A percentile compares a stretch with the other conserved stretches of the same genome.
phyloP scores from a whole-genome alignment of 2,329 filamentous ascomycete species.

The Arthrobotrys sinensis region DNA sequence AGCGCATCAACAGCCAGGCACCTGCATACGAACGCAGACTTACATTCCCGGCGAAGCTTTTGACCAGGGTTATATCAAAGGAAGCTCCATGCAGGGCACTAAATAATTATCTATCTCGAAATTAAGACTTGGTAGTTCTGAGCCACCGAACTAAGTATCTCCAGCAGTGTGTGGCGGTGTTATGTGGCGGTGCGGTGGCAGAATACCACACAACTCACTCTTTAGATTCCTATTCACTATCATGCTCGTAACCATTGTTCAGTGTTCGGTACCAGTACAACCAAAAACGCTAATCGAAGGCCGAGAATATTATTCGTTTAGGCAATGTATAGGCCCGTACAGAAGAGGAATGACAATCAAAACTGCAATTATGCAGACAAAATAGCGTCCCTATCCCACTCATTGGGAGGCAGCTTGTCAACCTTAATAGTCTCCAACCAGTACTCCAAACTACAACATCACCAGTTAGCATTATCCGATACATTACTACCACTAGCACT shows the following conservation, averaged over 20 bases:
- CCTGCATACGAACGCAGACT: conserved; percentile 34
- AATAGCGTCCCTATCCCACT: not conserved
- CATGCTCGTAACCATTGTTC: too few species aligned
- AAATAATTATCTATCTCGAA: not conserved
- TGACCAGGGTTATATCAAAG: conserved; percentile 23
- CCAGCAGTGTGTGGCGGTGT: not conserved
- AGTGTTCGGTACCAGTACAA: too few species aligned
- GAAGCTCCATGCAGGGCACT: conserved; percentile 35
- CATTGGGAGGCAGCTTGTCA: not conserved
- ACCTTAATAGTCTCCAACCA: conserved; percentile 4
- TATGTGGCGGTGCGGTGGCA: conserved; percentile 7
- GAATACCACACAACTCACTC: conserved; percentile 6
- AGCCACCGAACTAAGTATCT: not conserved
- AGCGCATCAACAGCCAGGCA: conserved; percentile 51
- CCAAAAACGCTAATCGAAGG: too few species aligned
- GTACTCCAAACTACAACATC: not conserved
- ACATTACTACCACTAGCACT: not conserved
- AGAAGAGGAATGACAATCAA: not conserved
- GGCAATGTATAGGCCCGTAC: too few species aligned
- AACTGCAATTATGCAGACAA: not conserved
- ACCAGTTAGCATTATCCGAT: not conserved
- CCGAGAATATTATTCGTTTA: too few species aligned
- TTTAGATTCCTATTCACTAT: too few species aligned
- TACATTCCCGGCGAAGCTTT: conserved; percentile 34
- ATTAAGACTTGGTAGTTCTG: too few species aligned